phyloP scores from a whole-genome alignment of 2,329 filamentous ascomycete species.

The Aspergillus nomiae region DNA sequence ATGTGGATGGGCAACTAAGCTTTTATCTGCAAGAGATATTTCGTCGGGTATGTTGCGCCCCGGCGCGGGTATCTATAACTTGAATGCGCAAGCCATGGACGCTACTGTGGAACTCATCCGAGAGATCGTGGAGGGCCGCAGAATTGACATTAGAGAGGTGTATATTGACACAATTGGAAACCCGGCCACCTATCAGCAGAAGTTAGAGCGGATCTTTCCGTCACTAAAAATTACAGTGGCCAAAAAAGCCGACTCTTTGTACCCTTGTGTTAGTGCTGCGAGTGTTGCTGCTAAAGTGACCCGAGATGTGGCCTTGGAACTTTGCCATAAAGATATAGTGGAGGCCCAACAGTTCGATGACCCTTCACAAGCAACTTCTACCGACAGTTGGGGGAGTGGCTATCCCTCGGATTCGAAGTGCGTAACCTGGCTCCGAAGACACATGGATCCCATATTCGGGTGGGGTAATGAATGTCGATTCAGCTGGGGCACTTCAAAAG shows the following conservation, averaged over 20 bases:
- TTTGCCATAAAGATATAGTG: constrained; percentile 64
- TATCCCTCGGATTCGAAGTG: constrained; percentile 89
- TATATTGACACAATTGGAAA: constrained; percentile 94
- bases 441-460: constrained; percentile 92
- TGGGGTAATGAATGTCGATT: constrained; percentile 94
- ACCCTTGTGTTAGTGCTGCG: constrained; percentile 89
- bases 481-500: constrained; percentile 93
- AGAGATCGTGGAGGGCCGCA: constrained; percentile 67
- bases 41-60: constrained; percentile 72
- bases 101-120: constrained; percentile 82
- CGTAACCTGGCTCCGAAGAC: constrained; percentile 75
- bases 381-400: constrained; percentile 78
- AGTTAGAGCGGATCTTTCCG: constrained; percentile 82
- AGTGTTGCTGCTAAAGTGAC: constrained; percentile 97
- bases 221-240: constrained; percentile 73
- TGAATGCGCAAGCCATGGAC: constrained; percentile 95
- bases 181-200: constrained; percentile 79
- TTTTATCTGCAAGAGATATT: constrained; percentile 83
- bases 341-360: constrained; percentile 31
- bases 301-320: constrained; percentile 83
- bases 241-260: constrained; percentile 90
- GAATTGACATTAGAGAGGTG: constrained; percentile 83
- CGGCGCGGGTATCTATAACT: constrained; percentile 67
- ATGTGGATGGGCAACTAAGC: constrained; percentile 82
- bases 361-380: constrained; percentile 29